phyloP scores from a whole-genome alignment of 139 green algal species.

The Trebouxia sp. region DNA sequence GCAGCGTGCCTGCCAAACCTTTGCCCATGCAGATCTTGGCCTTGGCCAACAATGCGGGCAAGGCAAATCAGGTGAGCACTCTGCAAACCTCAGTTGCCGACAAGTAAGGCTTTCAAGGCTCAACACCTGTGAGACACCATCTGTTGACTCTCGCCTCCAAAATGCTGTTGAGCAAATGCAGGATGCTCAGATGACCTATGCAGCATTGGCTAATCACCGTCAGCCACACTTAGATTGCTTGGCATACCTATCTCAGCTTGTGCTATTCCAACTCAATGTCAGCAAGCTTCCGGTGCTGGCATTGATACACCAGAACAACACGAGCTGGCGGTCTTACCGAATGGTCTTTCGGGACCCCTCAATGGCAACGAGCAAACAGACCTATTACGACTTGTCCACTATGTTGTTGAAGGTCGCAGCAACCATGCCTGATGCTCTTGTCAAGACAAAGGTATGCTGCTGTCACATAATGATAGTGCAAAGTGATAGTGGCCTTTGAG shows the following conservation, averaged over 20 bases:
- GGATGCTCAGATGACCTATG: constrained; percentile 29
- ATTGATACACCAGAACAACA: constrained; percentile 27
- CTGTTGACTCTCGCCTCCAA: too few relatives aligned
- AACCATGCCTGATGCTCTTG: constrained; percentile 28
- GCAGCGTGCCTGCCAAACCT: constrained; percentile 22
- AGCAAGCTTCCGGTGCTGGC: constrained; percentile 25
- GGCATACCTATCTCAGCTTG: constrained; percentile 21
- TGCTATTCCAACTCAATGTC: constrained; percentile 26
- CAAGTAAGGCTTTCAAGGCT: background rate
- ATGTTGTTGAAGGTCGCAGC: constrained; percentile 30
- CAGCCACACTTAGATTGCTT: constrained; percentile 29
- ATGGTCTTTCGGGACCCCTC: constrained; percentile 31
- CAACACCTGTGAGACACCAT: background rate
- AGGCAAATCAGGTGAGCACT: constrained; percentile 29
- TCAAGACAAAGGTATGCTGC: constrained; percentile 29
- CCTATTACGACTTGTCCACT: constrained; percentile 25
- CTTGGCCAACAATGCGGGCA: constrained; percentile 25
- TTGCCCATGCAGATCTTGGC: constrained; percentile 26
- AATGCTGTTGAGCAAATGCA: constrained; percentile 23
- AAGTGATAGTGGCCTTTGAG: background rate
- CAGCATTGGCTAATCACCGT: constrained; percentile 23
- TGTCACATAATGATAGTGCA: constrained; percentile 25
- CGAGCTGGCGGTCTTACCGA: constrained; percentile 28
- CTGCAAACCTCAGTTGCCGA: constrained; percentile 26
- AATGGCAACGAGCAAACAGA: constrained; percentile 25